Conservation (phyloP, 495 filamentous ascomycete species). For the Durotheca rogersii region DNA sequence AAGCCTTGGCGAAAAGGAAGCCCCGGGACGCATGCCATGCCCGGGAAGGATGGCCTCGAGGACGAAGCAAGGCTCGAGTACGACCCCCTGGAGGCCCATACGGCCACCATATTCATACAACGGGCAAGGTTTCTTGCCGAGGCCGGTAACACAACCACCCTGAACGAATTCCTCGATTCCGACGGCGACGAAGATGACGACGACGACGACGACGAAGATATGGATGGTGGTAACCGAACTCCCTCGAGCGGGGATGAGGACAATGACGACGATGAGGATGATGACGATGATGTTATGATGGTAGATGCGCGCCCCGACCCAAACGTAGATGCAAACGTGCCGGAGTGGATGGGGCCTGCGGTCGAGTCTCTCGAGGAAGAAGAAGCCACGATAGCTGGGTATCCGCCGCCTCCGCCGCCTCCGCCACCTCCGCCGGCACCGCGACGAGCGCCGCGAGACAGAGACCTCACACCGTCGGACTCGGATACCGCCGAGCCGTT, state of each 20-base stretch:
- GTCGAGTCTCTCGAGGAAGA: slow-evolving; percentile 54
- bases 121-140: slow-evolving; percentile 32
- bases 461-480: slow-evolving; percentile 60
- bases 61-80: slow-evolving; percentile 66
- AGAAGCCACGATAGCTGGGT: slow-evolving; percentile 69
- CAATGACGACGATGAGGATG: slow-evolving; percentile 50
- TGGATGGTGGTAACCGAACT: slow-evolving; percentile 34
- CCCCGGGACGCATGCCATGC: slow-evolving; percentile 74
- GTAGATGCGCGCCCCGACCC: slow-evolving; percentile 47
- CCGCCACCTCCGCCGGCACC: slow-evolving; percentile 45
- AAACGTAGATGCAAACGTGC: slow-evolving; percentile 60
- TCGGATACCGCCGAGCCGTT: slow-evolving; percentile 59
- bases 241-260: slow-evolving; percentile 45
- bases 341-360: slow-evolving; percentile 40
- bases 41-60: slow-evolving; percentile 84
- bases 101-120: slow-evolving; percentile 28
- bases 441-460: slow-evolving; percentile 44
- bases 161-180: slow-evolving; percentile 35
- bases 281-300: slow-evolving; percentile 54
- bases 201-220: slow-evolving; percentile 50
- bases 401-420: slow-evolving; percentile 66
- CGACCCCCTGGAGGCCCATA: slow-evolving; percentile 24
- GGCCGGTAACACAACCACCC: slow-evolving; percentile 17
- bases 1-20: slow-evolving; percentile 84
- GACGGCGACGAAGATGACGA: slow-evolving; percentile 53